Evolutionary conservation across 441 rosid genomes (phyloP), one percentile per base, ranked within the genome.

Genomic region (Syzygium malaccense): DNA sequence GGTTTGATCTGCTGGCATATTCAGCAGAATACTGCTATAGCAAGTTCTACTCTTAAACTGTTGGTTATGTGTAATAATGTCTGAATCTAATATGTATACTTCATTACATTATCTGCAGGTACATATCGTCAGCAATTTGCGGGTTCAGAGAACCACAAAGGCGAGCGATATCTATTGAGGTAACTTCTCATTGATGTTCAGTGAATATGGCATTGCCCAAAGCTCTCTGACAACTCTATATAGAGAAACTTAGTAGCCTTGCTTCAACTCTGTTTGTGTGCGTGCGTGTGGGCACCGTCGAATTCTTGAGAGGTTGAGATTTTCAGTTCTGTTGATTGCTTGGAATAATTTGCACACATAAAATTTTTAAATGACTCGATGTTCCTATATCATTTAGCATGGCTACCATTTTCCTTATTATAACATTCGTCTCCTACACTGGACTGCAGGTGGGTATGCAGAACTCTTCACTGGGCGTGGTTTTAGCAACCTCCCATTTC

Each of bases 111-210:
- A 71, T 84, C 68, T 89, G 84, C 91, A 94, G 97, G 90, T 95
- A 95, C 64, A 62, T 92, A 85, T 86, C 94, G 32, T 94, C 97
- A 55, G 89, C 92, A 28, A 89, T 94, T 83, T 78, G 86, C 17
- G 95, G 95, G 87, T 93, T 94, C 64, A 90, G 57, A 87, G 97
- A 94, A 91, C 89, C 60, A 49, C 94, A 95, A 71, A 88, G 94
- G 62, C 93, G 96, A 56, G 96, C 97, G 86, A 88, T 93, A 54
- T 94, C 95, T 55, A 92, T 94, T 48, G 95, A 94, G 97, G 97
- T 95, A 84, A 88, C 60, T 57, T 15, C 26, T 55, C 4, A 3
- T 41, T 55, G 20, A 87, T 78, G 86, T 79, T 33, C 15, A 26
- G 14, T 20, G 48, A 87, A 41, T 75, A 14, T 23, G 53, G 53